phyloP scores from a whole-genome alignment of 2,329 filamentous ascomycete species.

The Fusarium penzigii region DNA sequence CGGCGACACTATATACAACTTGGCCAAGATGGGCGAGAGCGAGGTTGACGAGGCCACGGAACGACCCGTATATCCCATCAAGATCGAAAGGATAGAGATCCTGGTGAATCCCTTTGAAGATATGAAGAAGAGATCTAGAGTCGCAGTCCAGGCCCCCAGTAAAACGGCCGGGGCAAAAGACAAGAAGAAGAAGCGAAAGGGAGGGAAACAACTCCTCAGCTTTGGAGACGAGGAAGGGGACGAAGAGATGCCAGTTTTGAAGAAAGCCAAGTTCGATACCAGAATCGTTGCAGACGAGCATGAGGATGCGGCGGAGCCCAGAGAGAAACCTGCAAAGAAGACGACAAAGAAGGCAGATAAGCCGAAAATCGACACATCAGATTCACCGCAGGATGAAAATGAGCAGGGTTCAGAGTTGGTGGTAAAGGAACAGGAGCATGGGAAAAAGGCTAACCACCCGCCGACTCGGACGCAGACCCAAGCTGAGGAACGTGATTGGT shows the following conservation, averaged over 20 bases:
- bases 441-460: conserved; percentile 14
- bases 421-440: conserved; percentile 2
- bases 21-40: conserved; percentile 88
- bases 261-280: conserved; percentile 79
- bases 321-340: conserved; percentile 27
- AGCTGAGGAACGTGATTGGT: conserved; percentile 14
- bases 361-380: conserved; percentile 13
- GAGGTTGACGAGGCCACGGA: conserved; percentile 80
- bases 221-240: conserved; percentile 72
- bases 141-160: conserved; percentile 49
- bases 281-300: conserved; percentile 66
- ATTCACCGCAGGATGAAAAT: conserved; percentile 15
- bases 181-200: conserved; percentile 71
- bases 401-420: conserved; percentile 5
- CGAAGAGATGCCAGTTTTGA: conserved; percentile 57
- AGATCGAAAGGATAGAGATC: conserved; percentile 73
- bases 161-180: conserved; percentile 47
- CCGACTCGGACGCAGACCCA: not conserved
- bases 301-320: conserved; percentile 30
- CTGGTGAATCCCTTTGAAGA: conserved; percentile 81
- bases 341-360: conserved; percentile 34
- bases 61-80: conserved; percentile 81
- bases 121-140: conserved; percentile 69
- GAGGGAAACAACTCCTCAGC: conserved; percentile 74
- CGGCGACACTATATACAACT: conserved; percentile 93